These are phyloP conservation scores for Didymella glomerata DNA, from an alignment of 2,329 filamentous ascomycete genomes.

Conservation along the genomic window DNA sequence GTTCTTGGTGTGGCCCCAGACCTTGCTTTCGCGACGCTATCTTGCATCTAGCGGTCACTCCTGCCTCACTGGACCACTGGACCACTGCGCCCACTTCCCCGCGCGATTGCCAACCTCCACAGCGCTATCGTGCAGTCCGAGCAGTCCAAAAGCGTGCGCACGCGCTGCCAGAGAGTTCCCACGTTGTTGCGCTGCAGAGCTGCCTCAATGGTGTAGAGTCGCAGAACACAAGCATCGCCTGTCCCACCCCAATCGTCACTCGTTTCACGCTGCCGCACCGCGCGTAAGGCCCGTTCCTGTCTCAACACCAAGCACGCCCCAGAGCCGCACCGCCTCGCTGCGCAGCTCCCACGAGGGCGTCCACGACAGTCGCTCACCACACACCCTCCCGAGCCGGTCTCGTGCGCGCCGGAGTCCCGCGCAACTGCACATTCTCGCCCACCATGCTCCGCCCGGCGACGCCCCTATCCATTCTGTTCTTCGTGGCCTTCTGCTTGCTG, in stretches of 20 bases:
- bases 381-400: constrained; percentile 36
- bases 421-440: constrained; percentile 40
- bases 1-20: constrained; percentile 18
- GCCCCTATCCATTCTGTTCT: constrained; percentile 84
- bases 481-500: constrained; percentile 84
- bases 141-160: constrained; percentile 20
- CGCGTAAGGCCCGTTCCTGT: constrained; percentile 33
- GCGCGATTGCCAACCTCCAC: constrained; percentile 21
- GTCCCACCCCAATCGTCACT: constrained; percentile 40
- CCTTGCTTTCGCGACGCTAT: constrained; percentile 19
- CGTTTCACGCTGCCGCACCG: constrained; percentile 39
- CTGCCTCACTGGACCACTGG: constrained; percentile 10
- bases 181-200: constrained; percentile 14
- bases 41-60: constrained; percentile 7
- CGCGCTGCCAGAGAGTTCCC: constrained; percentile 20
- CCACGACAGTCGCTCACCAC: constrained; percentile 25
- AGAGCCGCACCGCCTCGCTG: constrained; percentile 11
- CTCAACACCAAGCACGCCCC: constrained; percentile 29
- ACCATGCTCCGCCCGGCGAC: constrained; percentile 91
- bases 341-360: constrained; percentile 14
- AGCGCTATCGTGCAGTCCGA: constrained; percentile 9
- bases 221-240: constrained; percentile 39
- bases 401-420: constrained; percentile 41
- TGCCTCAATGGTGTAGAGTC: constrained; percentile 25
- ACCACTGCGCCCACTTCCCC: constrained; percentile 21